phyloP scores from a whole-genome alignment of 345 rosid species.

The Eucalyptus cloeziana region DNA sequence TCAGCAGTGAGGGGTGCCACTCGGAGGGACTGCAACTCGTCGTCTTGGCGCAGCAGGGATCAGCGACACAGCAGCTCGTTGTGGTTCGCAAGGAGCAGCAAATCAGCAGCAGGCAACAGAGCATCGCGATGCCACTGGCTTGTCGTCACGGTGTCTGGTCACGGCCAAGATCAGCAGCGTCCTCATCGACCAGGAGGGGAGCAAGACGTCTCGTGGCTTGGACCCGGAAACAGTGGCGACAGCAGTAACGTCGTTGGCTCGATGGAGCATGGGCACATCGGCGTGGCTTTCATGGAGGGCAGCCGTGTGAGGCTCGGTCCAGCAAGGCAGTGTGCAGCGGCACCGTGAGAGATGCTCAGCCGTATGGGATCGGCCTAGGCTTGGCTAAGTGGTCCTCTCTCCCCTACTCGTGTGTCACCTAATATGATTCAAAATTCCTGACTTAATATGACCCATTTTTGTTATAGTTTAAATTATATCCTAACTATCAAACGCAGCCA shows the following conservation, averaged over 20 bases:
- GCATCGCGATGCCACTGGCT: not conserved
- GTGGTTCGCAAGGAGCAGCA: not conserved
- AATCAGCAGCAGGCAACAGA: not conserved
- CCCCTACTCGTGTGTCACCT: fast-evolving
- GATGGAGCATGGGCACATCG: not conserved
- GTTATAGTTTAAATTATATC: not conserved
- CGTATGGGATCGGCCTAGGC: not conserved
- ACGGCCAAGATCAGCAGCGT: not conserved
- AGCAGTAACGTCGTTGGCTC: not conserved
- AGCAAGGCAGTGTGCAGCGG: not conserved
- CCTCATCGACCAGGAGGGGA: no score
- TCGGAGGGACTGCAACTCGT: not conserved
- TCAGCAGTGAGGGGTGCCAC: not conserved
- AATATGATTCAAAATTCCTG: not conserved
- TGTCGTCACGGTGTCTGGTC: not conserved
- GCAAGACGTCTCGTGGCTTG: no score
- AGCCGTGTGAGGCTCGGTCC: not conserved
- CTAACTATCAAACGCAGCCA: fast-evolving
- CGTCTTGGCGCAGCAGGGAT: not conserved
- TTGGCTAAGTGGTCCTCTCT: not conserved
- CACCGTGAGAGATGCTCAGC: not conserved
- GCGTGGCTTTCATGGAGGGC: not conserved
- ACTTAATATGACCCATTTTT: no score
- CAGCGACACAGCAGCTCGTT: not conserved
- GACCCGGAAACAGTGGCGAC: no score